Evolutionary conservation across 805 yeast genomes (phyloP), one percentile per base, ranked within the genome.

Genomic region (Candida odintsovae): DNA sequence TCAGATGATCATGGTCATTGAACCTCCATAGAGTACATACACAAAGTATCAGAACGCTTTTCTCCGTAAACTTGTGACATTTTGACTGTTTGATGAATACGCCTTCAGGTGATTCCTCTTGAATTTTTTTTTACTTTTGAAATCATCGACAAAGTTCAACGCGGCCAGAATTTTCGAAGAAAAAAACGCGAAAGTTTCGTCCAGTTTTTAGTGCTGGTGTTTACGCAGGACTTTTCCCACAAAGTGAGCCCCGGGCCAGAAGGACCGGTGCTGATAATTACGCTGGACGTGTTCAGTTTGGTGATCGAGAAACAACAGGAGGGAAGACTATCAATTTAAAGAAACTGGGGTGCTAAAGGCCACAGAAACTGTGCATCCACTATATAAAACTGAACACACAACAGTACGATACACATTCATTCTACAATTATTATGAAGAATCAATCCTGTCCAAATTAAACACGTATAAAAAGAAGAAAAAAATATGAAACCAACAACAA

Each of bases 1-100:
- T 29, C 9, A 6, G 13, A 10, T 16, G 6, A 16, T n/a, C 15
- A 38, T 11, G 20, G 31, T 26, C 38, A 11, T 28, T 28, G n/a
- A 8, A 13, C 31, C 7, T 28, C 31, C 7, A 4, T n/a, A 28
- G n/a, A 13, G 7, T 28, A 28, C 77, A 49, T 68, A 72, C 77
- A 90, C 52, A 92, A 75, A 40, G 97, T 90, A 59, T 90, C 97
- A 50, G 96, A 88, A 62, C 95, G 85, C 40, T 92, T 82, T 51
- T 88, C 74, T 44, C 88, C 77, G 66, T 73, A 89, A 77, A 90
- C 76, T 64, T 74, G 79, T 41, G 81, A 67, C 80, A 77, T 47
- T 37, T 37, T 21, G 20, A n/a, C 36, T 33, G 31, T n/a, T 33
- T n/a, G n/a, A 16, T 33, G 20, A 6, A 9, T 16, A 16, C 18